Evolutionary conservation across 768 basidiomycete species (phyloP), one percentile per base, ranked within the genome.

Genomic region (Phanerodontia chrysosporium): DNA sequence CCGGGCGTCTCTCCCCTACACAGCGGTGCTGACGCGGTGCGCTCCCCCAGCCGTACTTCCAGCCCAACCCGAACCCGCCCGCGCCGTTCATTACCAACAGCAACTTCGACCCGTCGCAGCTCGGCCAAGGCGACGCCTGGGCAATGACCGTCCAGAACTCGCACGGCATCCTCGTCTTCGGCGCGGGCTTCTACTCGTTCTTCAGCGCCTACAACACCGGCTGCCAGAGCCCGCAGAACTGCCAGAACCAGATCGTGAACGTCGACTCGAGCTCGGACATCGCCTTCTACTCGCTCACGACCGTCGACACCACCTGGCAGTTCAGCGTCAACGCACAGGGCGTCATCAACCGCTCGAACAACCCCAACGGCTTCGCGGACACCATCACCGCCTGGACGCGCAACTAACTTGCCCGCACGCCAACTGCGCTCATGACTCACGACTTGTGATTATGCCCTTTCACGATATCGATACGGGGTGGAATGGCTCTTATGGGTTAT

Each of bases 91-190:
- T 69, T 2, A 61, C 70, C 27, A 77, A 75, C 53, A 44, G 72
- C 12, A 62, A 72, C 2, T 85, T 76, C 67, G 89, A 91, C 64
- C 87, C 87, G 3, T 78, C 78, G 56, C 21, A 49, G 18, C n/a
- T 52, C 14, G 62, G n/a, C n/a, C n/a, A 69, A 24, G 71, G 71
- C 18, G 71, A 75, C 14, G 80, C 85, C 0, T 89, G 87, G 86
- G 86, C 73, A 1, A 69, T 90, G 18, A 69, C 74, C 44, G 77
- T 87, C n/a, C 65, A 75, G 35, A 72, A 72, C 18, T 87, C 86
- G 0, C 71, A 70, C 1, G 72, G 84, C 66, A 84, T 89, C 56
- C 72, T 85, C 32, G 70, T 90, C 44, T 89, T 85, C 58, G 88
- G 35, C 48, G 46, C 48, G 28, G 48, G 45, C 35, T 45, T 48